Percentiles rank a stretch among this genome's conserved stretches.
These are phyloP conservation scores for Hyparrhenia diplandra DNA, from an alignment of 176 grass and related monocot genomes.

Conservation along the genomic window DNA sequence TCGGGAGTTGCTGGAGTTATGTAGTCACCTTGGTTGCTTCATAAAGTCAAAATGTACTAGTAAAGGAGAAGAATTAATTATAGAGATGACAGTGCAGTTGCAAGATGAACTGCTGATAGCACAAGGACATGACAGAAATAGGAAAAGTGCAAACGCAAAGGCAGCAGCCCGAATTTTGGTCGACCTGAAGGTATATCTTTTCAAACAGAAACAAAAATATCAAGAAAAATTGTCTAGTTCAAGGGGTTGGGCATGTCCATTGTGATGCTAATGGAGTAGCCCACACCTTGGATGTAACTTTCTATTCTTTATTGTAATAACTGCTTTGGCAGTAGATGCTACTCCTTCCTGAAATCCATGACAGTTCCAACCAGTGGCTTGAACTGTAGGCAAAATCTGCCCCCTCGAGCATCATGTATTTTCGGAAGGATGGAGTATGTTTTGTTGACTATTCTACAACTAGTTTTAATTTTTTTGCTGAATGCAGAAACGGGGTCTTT, in stretches of 20 bases:
- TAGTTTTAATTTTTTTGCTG: neutral
- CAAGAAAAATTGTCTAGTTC: neutral
- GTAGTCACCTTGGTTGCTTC: constrained; percentile 75
- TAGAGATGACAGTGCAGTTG: constrained; percentile 70
- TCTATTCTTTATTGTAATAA: neutral
- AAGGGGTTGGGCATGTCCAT: neutral
- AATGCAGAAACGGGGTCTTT: constrained; percentile 47
- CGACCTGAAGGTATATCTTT: constrained; percentile 65
- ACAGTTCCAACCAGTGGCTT: neutral
- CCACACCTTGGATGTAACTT: constrained; percentile 17
- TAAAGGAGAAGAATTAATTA: constrained; percentile 61
- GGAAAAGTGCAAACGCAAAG: constrained; percentile 76
- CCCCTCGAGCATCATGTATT: neutral
- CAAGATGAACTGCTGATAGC: constrained; percentile 62
- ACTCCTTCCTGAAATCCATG: neutral
- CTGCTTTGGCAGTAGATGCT: constrained; percentile 6
- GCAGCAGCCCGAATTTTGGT: constrained; percentile 65
- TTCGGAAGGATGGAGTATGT: neutral
- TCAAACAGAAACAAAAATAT: constrained; percentile 10
- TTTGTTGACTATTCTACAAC: neutral
- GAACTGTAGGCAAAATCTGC: neutral
- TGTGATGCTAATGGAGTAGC: constrained; percentile 1
- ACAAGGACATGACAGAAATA: constrained; percentile 56
- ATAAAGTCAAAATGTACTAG: constrained; percentile 53
- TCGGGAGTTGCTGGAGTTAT: constrained; percentile 80